phyloP scores from a whole-genome alignment of 805 yeast genomes.

The Suhomyces vadensis region DNA sequence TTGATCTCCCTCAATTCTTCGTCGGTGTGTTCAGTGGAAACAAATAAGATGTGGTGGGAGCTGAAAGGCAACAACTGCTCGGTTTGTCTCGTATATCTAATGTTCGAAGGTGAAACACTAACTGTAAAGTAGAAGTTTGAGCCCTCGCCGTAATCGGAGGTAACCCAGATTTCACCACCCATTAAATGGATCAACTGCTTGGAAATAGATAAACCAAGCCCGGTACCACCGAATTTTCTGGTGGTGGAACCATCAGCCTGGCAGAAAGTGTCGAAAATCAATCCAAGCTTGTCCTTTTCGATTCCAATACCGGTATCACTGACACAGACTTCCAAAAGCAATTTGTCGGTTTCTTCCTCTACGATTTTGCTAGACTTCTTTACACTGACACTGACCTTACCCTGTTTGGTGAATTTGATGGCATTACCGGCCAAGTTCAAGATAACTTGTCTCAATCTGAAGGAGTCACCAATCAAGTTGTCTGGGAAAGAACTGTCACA shows the following conservation, averaged over 20 bases:
- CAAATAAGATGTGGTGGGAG: conserved; percentile 67
- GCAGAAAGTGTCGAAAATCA: conserved; percentile 86
- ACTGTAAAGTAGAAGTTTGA: conserved; percentile 82
- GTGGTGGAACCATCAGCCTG: conserved; percentile 95
- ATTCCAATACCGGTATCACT: conserved; percentile 92
- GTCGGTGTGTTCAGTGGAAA: conserved; percentile 61
- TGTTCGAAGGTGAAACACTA: conserved; percentile 70
- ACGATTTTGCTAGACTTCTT: conserved; percentile 46
- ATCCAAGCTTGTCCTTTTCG: conserved; percentile 77
- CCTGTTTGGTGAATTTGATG: conserved; percentile 80
- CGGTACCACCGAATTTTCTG: conserved; percentile 91
- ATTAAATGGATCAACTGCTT: conserved; percentile 82
- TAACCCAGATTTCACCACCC: conserved; percentile 95
- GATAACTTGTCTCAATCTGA: conserved; percentile 83
- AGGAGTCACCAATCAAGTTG: conserved; percentile 82
- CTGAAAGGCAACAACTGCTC: conserved; percentile 73
- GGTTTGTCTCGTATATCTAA: conserved; percentile 60
- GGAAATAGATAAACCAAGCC: conserved; percentile 84
- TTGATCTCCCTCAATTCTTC: conserved; percentile 53
- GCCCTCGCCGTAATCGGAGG: conserved; percentile 76
- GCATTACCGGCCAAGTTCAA: conserved; percentile 88
- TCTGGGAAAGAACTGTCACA: conserved; percentile 89
- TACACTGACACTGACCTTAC: conserved; percentile 77
- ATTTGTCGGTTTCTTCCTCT: conserved; percentile 41
- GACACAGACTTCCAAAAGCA: conserved; percentile 76